These are phyloP conservation scores for Yamadazyma triangularis DNA, from an alignment of 1,139 yeast genomes.

Conservation along the genomic window DNA sequence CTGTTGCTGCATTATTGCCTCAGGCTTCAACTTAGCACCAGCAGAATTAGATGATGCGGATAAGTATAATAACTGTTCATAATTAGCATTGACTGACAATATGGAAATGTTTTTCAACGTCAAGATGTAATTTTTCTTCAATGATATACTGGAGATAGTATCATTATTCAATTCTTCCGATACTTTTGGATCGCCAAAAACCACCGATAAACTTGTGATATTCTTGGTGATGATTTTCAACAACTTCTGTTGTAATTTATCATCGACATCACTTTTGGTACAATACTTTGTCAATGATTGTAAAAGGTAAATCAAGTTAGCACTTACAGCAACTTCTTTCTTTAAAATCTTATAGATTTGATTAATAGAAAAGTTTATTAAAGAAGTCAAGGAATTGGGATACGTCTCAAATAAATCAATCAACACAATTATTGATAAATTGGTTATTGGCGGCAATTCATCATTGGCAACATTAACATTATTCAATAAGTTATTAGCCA, in stretches of 20 bases:
- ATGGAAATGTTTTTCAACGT: constrained; percentile 31
- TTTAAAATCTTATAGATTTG: constrained; percentile 40
- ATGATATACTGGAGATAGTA: constrained; percentile 14
- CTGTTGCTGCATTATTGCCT: constrained; percentile 38
- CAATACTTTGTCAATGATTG: constrained; percentile 34
- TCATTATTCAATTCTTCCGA: constrained; percentile 6
- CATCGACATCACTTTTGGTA: constrained; percentile 37
- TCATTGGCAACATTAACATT: constrained; percentile 18
- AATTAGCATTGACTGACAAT: constrained; percentile 31
- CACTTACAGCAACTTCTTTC: constrained; percentile 25
- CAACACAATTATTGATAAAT: constrained; percentile 27
- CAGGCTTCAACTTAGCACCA: constrained; percentile 42
- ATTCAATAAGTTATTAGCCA: constrained; percentile 33
- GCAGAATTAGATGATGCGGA: constrained; percentile 35
- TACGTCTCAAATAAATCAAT: constrained; percentile 36
- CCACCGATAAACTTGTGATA: constrained; percentile 15
- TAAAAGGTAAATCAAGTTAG: constrained; percentile 29
- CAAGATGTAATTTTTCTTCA: constrained; percentile 31
- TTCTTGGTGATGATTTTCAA: constrained; percentile 29
- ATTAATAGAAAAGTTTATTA: constrained; percentile 30
- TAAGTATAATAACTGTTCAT: constrained; percentile 32
- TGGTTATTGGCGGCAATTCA: constrained; percentile 16
- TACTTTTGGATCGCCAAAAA: constrained; percentile 13
- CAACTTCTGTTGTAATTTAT: constrained; percentile 35
- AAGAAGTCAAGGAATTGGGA: constrained; percentile 35